Conservation (phyloP, 192 early-diverging fungal species). For the Coemansia sp. region DNA sequence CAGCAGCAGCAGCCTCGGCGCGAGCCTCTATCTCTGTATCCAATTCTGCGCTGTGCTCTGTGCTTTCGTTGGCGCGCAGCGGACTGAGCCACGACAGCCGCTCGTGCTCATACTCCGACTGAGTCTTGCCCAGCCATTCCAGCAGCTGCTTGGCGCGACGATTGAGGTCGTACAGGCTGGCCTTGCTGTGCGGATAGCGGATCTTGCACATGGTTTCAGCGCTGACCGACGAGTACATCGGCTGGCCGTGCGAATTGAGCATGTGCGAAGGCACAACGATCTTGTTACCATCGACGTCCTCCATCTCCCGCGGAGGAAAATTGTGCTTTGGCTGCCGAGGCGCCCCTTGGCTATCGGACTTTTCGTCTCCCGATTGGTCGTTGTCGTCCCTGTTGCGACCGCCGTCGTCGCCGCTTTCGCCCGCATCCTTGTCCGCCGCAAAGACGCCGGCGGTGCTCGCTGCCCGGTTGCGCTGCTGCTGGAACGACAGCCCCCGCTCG, state of each 20-base stretch:
- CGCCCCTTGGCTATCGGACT: slow-evolving; percentile 1
- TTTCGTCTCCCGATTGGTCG: neutral
- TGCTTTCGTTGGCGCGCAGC: neutral
- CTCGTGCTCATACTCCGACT: slow-evolving; percentile 51
- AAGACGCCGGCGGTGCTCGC: neutral
- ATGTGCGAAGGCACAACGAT: slow-evolving; percentile 35
- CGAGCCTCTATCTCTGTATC: no score
- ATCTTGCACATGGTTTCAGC: slow-evolving; percentile 46
- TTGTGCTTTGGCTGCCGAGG: slow-evolving; percentile 27
- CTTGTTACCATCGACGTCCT: slow-evolving; percentile 34
- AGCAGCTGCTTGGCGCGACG: slow-evolving; percentile 52
- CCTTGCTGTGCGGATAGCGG: slow-evolving; percentile 37
- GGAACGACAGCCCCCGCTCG: neutral
- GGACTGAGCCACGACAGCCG: slow-evolving; percentile 19
- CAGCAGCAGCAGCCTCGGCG: neutral
- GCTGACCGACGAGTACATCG: slow-evolving; percentile 40
- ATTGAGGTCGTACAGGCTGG: slow-evolving; percentile 36
- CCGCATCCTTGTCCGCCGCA: neutral
- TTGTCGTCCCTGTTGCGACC: neutral
- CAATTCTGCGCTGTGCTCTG: neutral
- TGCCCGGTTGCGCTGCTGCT: slow-evolving; percentile 10
- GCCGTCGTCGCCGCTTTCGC: slow-evolving; percentile 1
- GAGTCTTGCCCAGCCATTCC: slow-evolving; percentile 52
- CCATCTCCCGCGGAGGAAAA: slow-evolving; percentile 34
- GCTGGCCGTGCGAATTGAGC: slow-evolving; percentile 41